Base-by-base conservation (phyloP, 2,329 filamentous ascomycete species). In the Talaromyces sp. region DNA sequence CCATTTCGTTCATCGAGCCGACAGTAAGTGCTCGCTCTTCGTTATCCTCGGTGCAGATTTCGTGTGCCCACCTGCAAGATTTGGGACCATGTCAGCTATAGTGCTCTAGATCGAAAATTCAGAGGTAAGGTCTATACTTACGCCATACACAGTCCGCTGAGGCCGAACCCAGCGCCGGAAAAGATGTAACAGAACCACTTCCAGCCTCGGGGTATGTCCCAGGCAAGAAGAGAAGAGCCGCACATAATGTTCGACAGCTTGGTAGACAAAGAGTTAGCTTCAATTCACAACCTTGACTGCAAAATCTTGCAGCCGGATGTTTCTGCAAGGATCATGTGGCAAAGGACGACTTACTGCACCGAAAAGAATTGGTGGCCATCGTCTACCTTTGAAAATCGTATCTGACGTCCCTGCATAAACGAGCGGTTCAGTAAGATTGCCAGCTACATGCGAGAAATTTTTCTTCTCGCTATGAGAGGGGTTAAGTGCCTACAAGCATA, bases 21-120 rank as follows among this genome's bases (percentile, higher is more conserved):
- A 86, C 80, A 0, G 89, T 84, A 3, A 89, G 73, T 0, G 86
- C 85, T 9, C 85, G 75, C 71, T 89, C 86, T 68, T 89, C 85
- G 56, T 85, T 82, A 48, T 86, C 78, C 2, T 72, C 71, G 2
- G 77, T 73, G 59, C 80, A 83, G 19, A 83, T 81, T 61, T 83
- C 81, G 55, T 82, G 78, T 0, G 78, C 76, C 80, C 80, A 82
- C 8, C 73, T 77, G 21, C 33, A 3, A 40, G 17, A 37, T 56
- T 60, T 25, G 62, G 59, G 22, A 61, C 61, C 2, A 19, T 36
- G n/a, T 51, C 5, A 51, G 46, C n/a, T 13, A 46, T 31, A 10
- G 11, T 5, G 15, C 43, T 31, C 2, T 2, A 28, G 52, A 46
- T 37, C 8, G 37, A 17, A 53, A 56, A 22, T 31, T 21, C 21